phyloP scores from a whole-genome alignment of 139 green algal genomes.

The Diplosphaera chodatii region DNA sequence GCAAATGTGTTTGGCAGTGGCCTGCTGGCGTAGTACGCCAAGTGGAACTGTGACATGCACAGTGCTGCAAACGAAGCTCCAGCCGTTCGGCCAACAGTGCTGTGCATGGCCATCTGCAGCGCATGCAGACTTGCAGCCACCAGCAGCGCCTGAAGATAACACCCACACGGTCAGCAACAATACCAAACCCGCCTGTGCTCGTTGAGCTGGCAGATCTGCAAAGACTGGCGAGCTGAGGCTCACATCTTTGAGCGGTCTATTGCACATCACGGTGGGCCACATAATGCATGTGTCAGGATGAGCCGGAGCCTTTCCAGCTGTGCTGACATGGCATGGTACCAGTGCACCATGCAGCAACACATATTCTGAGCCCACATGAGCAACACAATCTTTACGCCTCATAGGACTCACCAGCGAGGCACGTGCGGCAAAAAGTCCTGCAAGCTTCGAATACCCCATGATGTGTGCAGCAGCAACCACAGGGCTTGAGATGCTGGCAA shows the following conservation, averaged over 20 bases:
- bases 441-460: constrained; percentile 5
- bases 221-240: no score
- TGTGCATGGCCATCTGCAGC: constrained; percentile 8
- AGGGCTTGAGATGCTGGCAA: constrained; percentile 10
- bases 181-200: no score
- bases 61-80: constrained; percentile 31
- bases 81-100: constrained; percentile 10
- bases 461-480: neutral
- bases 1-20: constrained; percentile 78
- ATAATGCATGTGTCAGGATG: no score
- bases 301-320: no score
- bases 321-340: no score
- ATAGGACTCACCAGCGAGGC: constrained; percentile 22
- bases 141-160: constrained; percentile 19
- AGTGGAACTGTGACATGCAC: constrained; percentile 70
- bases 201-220: no score
- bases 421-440: constrained; percentile 11
- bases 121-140: constrained; percentile 16
- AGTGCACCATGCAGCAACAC: no score
- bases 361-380: no score
- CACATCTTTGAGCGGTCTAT: no score
- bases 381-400: no score
- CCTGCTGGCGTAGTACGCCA: constrained; percentile 72
- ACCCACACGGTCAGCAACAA: no score
- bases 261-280: no score